Evolutionary conservation across 2,329 filamentous ascomycete species (phyloP), one percentile per base, ranked within the genome.

Genomic region (Incumbomyces delicatus): DNA sequence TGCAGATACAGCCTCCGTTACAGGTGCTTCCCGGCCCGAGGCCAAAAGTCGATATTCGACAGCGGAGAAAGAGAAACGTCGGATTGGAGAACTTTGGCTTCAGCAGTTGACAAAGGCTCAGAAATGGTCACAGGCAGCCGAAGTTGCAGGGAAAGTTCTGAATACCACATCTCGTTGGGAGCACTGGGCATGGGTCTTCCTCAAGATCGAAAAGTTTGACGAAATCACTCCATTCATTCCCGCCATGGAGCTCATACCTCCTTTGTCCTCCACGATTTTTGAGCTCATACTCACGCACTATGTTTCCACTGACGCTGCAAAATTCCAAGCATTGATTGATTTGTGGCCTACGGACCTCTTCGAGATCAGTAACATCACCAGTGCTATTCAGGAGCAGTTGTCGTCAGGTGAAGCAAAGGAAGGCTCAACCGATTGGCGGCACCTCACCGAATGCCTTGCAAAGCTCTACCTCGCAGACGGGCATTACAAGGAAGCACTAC

Each of bases 141-240:
- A 83, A 58, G 74, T 94, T 3, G 90, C 88, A 49, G 85, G 83
- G 12, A 87, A 83, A 59, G 89, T 95, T 0, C 72, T 98, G 1
- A 80, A 80, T 36, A 87, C 83, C 1, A 80, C 87, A 1, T 74
- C 83, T 40, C 74, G 83, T 56, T 98, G 92, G 92, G 89, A 96
- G 66, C 87, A 94, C 58, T 96, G 90, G 88, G 84, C 94, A 4
- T 94, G 85, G 79, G 83, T 79, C 0, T 98, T 98, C 66, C 87
- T 88, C 6, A 83, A 87, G 34, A 84, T 85, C 2, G 77, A 86
- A 53, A 87, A 81, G 59, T 87, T 94, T 57, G 87, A 95, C 61
- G 89, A 95, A 57, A 95, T 98, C 50, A 84, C 85, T 4, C 76
- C 84, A 31, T 81, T 84, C 58, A 85, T 98, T 27, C 92, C 92